These are phyloP conservation scores for Viola pubescens DNA, from an alignment of 441 rosid genomes.

Conservation along the genomic window DNA sequence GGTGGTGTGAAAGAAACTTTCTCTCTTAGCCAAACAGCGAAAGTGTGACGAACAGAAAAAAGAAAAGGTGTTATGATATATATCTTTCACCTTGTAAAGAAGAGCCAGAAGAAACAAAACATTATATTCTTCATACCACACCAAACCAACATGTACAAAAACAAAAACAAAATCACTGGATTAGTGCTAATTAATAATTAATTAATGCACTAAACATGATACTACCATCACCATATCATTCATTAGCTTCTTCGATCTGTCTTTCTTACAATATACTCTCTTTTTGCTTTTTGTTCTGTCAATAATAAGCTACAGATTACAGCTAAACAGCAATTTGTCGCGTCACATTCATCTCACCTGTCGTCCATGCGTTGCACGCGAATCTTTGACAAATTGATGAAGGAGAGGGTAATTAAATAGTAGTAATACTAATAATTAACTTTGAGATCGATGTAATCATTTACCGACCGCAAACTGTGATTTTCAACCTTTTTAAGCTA, in stretches of 20 bases:
- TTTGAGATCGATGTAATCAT: constrained; percentile 15
- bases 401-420: not conserved
- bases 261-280: not conserved
- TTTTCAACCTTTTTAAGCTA: constrained; percentile 14
- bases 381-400: constrained; percentile 30
- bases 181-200: no score
- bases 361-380: constrained; percentile 35
- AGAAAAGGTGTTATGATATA: not conserved
- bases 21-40: not conserved
- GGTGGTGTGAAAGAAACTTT: constrained; percentile 3
- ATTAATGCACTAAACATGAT: no score
- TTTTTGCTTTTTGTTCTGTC: not conserved
- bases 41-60: not conserved
- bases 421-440: not conserved
- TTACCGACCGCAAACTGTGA: constrained; percentile 27
- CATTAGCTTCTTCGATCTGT: not conserved
- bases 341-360: constrained; percentile 30
- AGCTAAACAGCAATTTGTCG: constrained; percentile 27
- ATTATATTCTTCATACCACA: not conserved
- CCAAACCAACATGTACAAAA: not conserved
- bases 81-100: constrained; percentile 2
- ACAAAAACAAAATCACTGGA: not conserved
- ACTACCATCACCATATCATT: no score
- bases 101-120: not conserved
- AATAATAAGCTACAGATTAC: constrained; percentile 25